These are phyloP conservation scores for Stachybotrys elegans DNA, from an alignment of 2,329 filamentous ascomycete genomes.

Conservation along the genomic window DNA sequence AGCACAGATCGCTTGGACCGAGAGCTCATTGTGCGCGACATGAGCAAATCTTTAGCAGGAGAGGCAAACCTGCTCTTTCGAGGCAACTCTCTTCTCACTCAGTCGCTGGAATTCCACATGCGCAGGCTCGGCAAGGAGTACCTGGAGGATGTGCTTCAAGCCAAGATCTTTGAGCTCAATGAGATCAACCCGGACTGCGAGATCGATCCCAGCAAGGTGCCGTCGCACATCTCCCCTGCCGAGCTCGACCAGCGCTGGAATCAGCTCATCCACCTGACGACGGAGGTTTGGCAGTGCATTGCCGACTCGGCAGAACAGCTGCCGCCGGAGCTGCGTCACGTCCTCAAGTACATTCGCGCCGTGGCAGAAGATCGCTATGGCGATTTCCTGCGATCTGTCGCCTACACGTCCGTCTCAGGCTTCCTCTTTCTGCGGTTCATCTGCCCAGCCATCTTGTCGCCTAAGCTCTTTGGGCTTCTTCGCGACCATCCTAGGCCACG, in stretches of 20 bases:
- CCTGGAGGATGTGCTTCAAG: slow-evolving; percentile 77
- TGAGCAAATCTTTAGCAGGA: slow-evolving; percentile 72
- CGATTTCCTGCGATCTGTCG: slow-evolving; percentile 82
- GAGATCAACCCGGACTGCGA: slow-evolving; percentile 89
- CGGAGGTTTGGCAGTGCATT: slow-evolving; percentile 82
- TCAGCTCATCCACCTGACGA: slow-evolving; percentile 69
- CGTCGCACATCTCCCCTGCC: slow-evolving; percentile 40
- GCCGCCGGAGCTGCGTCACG: slow-evolving; percentile 74
- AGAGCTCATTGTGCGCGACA: slow-evolving; percentile 68
- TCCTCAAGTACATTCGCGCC: slow-evolving; percentile 86
- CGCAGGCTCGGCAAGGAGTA: slow-evolving; percentile 89
- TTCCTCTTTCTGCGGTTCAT: slow-evolving; percentile 95
- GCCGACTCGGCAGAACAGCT: slow-evolving; percentile 67
- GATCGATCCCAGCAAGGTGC: slow-evolving; percentile 80
- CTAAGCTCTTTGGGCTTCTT: slow-evolving; percentile 84
- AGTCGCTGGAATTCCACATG: slow-evolving; percentile 94
- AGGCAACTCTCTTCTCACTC: slow-evolving; percentile 89
- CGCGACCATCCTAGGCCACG: slow-evolving; percentile 75
- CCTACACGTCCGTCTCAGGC: slow-evolving; percentile 90
- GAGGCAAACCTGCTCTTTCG: slow-evolving; percentile 95
- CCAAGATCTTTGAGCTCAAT: slow-evolving; percentile 84
- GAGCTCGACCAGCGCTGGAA: slow-evolving; percentile 83
- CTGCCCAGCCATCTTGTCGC: slow-evolving; percentile 92
- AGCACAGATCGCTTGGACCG: too few species aligned
- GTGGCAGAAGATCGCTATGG: slow-evolving; percentile 94